Conservation (phyloP, 805 yeast species). For the Yarrowia alimentaria region DNA sequence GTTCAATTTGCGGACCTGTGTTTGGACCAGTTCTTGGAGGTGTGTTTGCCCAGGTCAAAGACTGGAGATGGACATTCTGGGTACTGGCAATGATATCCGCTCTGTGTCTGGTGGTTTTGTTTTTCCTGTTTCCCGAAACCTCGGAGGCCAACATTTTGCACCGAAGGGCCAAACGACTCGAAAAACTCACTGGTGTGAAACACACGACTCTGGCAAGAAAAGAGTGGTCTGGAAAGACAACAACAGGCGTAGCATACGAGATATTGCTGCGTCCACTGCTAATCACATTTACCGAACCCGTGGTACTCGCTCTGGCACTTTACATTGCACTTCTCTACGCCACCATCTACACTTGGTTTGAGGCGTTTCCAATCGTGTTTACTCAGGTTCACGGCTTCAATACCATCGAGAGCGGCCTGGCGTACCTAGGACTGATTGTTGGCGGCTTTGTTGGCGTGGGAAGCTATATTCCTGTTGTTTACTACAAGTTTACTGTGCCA, state of each 20-base stretch:
- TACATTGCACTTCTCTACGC: constrained; percentile 53
- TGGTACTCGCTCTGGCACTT: constrained; percentile 48
- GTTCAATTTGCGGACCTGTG: constrained; percentile 54
- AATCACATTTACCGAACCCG: constrained; percentile 51
- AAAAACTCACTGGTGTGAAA: constrained; percentile 48
- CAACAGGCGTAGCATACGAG: constrained; percentile 25
- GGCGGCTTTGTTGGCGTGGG: constrained; percentile 41
- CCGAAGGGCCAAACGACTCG: constrained; percentile 50
- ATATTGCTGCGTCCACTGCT: constrained; percentile 41
- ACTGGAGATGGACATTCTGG: constrained; percentile 60
- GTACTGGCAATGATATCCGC: constrained; percentile 39
- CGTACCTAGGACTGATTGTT: constrained; percentile 46
- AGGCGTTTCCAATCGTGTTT: constrained; percentile 56
- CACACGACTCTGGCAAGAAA: constrained; percentile 48
- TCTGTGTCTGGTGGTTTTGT: constrained; percentile 41
- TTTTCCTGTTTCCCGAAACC: constrained; percentile 54
- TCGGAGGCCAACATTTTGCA: constrained; percentile 46
- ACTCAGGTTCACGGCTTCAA: constrained; percentile 46
- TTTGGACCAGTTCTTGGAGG: constrained; percentile 59
- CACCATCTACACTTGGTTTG: constrained; percentile 52
- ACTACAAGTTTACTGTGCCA: constrained; percentile 3
- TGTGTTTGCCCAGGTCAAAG: constrained; percentile 46
- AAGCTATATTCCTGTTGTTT: neutral
- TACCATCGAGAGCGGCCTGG: constrained; percentile 45
- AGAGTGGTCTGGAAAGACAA: constrained; percentile 38